phyloP scores from a whole-genome alignment of 1,139 yeast genomes.

The Magnusiomyces tetraspermus region DNA sequence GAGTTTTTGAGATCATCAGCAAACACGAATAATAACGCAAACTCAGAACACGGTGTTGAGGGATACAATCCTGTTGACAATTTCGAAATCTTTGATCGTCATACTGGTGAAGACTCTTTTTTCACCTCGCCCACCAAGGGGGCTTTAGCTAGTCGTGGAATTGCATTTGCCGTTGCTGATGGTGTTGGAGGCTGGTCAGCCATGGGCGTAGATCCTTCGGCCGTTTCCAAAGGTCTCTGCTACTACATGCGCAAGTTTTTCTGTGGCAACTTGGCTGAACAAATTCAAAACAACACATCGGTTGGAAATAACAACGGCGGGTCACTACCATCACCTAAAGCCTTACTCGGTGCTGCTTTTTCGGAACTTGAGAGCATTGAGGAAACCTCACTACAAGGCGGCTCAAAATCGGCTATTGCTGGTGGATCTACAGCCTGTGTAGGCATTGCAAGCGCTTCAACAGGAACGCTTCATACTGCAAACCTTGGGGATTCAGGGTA shows the following conservation, averaged over 20 bases:
- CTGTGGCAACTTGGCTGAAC: constrained; percentile 1
- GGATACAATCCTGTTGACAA: not conserved
- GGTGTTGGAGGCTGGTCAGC: constrained; percentile 98
- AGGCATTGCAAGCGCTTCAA: constrained; percentile 54
- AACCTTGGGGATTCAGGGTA: constrained; percentile 95
- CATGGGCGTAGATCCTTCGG: constrained; percentile 73
- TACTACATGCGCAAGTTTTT: constrained; percentile 25
- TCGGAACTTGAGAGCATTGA: constrained; percentile 4
- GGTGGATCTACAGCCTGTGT: constrained; percentile 96
- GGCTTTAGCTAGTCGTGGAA: constrained; percentile 34
- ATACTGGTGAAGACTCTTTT: constrained; percentile 80
- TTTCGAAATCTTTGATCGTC: not conserved
- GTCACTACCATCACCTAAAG: constrained; percentile 37
- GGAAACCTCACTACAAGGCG: not conserved
- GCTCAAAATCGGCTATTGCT: constrained; percentile 45
- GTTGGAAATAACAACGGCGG: too few relatives aligned
- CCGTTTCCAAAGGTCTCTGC: constrained; percentile 31
- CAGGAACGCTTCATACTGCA: constrained; percentile 51
- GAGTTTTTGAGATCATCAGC: not conserved
- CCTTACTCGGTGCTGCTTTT: constrained; percentile 5
- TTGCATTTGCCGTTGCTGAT: constrained; percentile 85
- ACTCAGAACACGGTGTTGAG: not conserved
- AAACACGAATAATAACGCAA: not conserved
- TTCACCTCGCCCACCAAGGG: constrained; percentile 42
- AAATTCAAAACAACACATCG: constrained; percentile 1